phyloP scores from a whole-genome alignment of 441 rosid genomes.

The Macaranga tanarius region DNA sequence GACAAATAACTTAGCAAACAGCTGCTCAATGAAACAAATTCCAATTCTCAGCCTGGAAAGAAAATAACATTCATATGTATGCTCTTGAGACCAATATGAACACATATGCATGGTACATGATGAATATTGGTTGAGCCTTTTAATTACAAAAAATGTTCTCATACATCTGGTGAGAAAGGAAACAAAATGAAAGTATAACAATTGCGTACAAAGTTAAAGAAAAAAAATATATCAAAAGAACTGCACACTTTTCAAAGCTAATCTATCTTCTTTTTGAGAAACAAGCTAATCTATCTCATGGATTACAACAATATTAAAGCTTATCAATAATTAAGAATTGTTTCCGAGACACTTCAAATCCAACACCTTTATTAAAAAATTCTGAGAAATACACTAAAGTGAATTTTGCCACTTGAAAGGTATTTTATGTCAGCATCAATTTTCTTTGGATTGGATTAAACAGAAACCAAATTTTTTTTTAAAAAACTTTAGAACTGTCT shows the following conservation, averaged over 20 bases:
- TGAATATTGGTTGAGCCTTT: background rate
- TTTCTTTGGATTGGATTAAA: background rate
- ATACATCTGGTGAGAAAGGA: background rate
- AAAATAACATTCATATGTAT: background rate
- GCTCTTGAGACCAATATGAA: background rate
- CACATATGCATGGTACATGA: background rate
- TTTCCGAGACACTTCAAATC: background rate
- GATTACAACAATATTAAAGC: background rate
- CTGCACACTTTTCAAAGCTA: background rate
- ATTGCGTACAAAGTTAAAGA: background rate
- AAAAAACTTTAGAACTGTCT: background rate
- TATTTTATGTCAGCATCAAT: no score
- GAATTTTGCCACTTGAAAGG: background rate
- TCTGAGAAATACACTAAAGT: background rate
- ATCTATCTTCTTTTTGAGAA: background rate
- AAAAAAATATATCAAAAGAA: background rate
- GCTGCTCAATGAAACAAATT: conserved; percentile 1
- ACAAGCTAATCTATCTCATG: background rate
- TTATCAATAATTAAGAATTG: background rate
- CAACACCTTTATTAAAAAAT: background rate
- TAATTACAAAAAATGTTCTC: background rate
- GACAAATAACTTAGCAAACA: conserved; percentile 18
- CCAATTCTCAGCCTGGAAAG: conserved; percentile 17
- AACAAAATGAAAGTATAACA: background rate
- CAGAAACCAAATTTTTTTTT: background rate